Evolutionary conservation across 2,329 filamentous ascomycete genomes (phyloP), one percentile per base, ranked within the genome.

Genomic region (Diaporthe longicolla): DNA sequence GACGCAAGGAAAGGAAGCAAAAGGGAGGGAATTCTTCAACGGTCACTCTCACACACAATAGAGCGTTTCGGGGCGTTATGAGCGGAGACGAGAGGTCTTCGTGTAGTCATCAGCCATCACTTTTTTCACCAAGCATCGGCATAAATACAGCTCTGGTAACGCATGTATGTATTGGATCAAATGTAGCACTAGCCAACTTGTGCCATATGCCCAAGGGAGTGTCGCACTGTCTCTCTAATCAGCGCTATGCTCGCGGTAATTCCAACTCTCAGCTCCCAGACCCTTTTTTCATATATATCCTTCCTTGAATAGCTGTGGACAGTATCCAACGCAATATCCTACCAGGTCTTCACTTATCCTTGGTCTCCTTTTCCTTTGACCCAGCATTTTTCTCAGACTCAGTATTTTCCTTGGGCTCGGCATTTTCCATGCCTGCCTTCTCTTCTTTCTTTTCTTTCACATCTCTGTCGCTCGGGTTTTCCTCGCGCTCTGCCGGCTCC

Each of bases 231-330:
- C 57, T 48, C 54, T 45, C 37, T 32, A 58, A 55, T 17, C 50
- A 71, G 58, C 57, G 69, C 69, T 61, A 71, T 71, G 57, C 70
- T 71, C 70, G 70, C 57, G 19, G 61, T 63, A 35, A 63, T 43
- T 55, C 59, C 57, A 32, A 32, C 57, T 43, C 45, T 63, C 50
- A 45, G 9, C 50, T 24, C 40, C n/a, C n/a, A 29, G 19, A 57
- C 24, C 19, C 32, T 40, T 2, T 10, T 15, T 26, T 17, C 4
- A n/a, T 48, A 29, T 35, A 58, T 32, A 32, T 45, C n/a, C 50
- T n/a, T 45, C n/a, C 50, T n/a, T 45, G 13, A 52, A 32, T 21
- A 63, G 13, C 15, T 35, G 1, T 54, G 35, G 26, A 17, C 32
- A 45, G 43, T 15, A 32, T 37, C 57, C 48, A 54, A 54, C 32